Conservation (phyloP, 345 rosid genomes). For the Raphanus raphanistrum region DNA sequence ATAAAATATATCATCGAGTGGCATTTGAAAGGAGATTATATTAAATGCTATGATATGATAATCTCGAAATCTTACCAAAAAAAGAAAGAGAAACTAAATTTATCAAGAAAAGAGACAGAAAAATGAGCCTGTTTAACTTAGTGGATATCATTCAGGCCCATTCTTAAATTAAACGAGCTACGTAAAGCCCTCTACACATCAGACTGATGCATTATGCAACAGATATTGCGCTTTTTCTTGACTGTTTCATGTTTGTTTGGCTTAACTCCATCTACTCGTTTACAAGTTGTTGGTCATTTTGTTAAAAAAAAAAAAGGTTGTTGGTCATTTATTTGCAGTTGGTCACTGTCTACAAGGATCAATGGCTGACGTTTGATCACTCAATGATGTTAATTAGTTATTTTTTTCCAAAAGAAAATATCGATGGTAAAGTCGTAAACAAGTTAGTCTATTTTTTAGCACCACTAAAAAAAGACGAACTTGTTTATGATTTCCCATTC, state of each 20-base stretch:
- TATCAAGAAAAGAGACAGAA: background rate
- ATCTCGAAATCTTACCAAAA: too few relatives aligned
- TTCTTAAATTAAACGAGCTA: background rate
- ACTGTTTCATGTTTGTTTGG: background rate
- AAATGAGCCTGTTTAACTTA: background rate
- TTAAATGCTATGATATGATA: background rate
- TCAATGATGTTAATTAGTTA: background rate
- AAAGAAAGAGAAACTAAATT: background rate
- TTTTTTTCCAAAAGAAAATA: background rate
- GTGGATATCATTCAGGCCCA: background rate
- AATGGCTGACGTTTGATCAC: background rate
- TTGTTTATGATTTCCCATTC: too few relatives aligned
- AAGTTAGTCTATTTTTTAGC: too few relatives aligned
- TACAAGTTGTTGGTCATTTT: background rate
- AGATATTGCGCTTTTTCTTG: background rate
- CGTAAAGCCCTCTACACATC: background rate
- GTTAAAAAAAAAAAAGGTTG: too few relatives aligned
- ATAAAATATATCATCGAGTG: background rate
- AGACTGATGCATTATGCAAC: background rate
- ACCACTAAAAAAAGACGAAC: too few relatives aligned
- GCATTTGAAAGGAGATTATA: background rate
- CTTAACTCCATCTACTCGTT: background rate
- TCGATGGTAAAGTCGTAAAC: background rate
- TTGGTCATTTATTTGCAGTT: background rate
- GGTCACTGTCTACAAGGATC: background rate